Percentiles rank a stretch among this genome's conserved stretches.
phyloP scores from a whole-genome alignment of 345 rosid genomes.

The Dimocarpus longan region DNA sequence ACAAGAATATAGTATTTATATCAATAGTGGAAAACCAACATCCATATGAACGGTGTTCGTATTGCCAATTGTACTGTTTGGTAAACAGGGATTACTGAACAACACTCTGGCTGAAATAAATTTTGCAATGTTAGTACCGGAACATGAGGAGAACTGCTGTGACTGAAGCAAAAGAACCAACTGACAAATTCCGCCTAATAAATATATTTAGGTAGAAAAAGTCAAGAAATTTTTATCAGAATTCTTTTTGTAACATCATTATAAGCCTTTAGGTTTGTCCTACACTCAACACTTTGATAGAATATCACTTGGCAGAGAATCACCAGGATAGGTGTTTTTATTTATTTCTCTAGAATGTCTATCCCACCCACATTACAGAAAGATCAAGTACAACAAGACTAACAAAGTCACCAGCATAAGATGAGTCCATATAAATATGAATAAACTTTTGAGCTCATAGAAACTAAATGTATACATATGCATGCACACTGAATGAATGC shows the following conservation, averaged over 20 bases:
- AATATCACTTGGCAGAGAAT: neutral
- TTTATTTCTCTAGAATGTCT: neutral
- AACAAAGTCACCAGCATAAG: neutral
- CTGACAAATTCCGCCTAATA: neutral
- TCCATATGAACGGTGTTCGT: neutral
- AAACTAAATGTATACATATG: neutral
- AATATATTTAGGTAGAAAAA: too few species aligned
- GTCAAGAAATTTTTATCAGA: too few species aligned
- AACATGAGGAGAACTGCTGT: neutral
- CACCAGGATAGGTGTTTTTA: neutral
- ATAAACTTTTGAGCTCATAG: neutral
- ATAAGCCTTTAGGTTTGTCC: too few species aligned
- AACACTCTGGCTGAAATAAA: neutral
- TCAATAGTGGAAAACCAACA: neutral
- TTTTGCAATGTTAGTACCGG: neutral
- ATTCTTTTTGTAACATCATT: too few species aligned
- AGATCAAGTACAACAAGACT: neutral
- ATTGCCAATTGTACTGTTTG: neutral
- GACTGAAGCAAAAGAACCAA: neutral
- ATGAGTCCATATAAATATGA: neutral
- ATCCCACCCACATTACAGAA: neutral
- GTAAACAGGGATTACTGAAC: too few species aligned
- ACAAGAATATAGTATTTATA: neutral
- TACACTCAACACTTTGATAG: neutral
- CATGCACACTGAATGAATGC: neutral